Base-by-base conservation (phyloP, 805 yeast species). In the Komagataella phaffii region DNA sequence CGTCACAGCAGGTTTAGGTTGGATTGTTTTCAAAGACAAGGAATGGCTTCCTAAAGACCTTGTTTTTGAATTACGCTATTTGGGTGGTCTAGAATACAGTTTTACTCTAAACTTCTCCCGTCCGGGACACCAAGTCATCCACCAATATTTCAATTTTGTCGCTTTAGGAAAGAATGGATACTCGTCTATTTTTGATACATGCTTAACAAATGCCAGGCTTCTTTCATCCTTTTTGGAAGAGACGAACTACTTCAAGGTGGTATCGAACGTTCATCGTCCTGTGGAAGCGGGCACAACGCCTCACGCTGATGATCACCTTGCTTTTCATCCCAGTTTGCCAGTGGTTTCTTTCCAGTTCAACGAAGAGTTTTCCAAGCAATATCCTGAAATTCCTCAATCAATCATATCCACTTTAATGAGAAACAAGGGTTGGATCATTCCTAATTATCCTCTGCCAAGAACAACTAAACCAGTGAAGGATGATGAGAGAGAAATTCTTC, bases 51-150 rank as follows among this genome's bases (percentile, higher is more conserved):
- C 96, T 21, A 73, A 80, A 53, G 80, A 79, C 55, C 73, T 89
- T 56, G 76, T 83, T 59, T 89, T 89, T 69, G 82, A 85, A 57
- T 73, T 89, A 61, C 81, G 82, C 63, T 89, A 89, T 65, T 73
- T 89, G 45, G 97, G 97, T 40, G 95, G 96, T 19, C 75, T 82
- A 5, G 96, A 89, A 66, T 91, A 85, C 65, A 83, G 93, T 23
- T 90, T 80, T 71, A 87, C 82, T 44, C 75, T 89, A 64, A 89
- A 89, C 70, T 89, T 89, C 67, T 86, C 95, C 6, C 80, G 96
- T 64, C 93, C 97, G 6, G 96, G 96, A 1, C 86, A 80, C 77
- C 95, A 90, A 53, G 90, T 90, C 36, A 73, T 89, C 55, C 88
- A 84, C 61, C 96, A 89, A 68, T 90, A 89, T 72, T 88, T 70